Evolutionary conservation across 2,329 filamentous ascomycete species (phyloP), one percentile per base, ranked within the genome.

Genomic region (Trichoderma sp.): DNA sequence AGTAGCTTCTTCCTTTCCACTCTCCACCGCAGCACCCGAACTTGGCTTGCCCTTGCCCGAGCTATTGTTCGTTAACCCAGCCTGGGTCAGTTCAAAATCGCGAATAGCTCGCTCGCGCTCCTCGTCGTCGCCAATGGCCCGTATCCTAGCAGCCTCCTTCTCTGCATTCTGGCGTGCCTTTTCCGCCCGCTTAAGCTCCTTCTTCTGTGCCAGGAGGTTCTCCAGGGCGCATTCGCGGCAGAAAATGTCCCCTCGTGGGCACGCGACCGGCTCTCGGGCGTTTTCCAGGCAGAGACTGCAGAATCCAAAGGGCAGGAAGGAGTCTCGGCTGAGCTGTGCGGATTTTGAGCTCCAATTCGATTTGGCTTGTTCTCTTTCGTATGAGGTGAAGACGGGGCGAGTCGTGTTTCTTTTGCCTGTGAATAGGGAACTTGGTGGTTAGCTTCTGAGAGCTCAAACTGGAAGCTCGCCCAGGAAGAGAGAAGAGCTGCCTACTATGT

Each of bases 181-280:
- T 73, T 93, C 93, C 3, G 93, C 79, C 0, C 96, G 89, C 80
- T 94, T 96, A 74, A 97, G 95, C 79, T 98, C 96, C 82, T 95
- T 93, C 76, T 93, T 91, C 81, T 99, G 95, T 1, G 94, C 88
- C 1, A 98, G 86, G n/a, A 99, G 90, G 77, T 98, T 97, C 75
- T 86, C 91, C 68, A 98, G 88, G 9, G 94, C 95, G 83, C 95
- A 99, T 84, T 98, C 96, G 76, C 94, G 91, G 81, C 95, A 99
- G 84, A 98, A 98, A 15, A 99, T 86, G 81, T 98, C 95, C 73
- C 95, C 95, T 74, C 91, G 88, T 3, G 88, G 85, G 81, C 95
- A 98, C 26, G 93, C 90, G 43, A 98, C 94, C 0, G 96, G 95
- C 61, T 94, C 89, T 34, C 91, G 88, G 23, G 95, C 92, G 8